These are phyloP conservation scores for Aspergillus sp. DNA, from an alignment of 2,329 filamentous ascomycete genomes.

Conservation along the genomic window DNA sequence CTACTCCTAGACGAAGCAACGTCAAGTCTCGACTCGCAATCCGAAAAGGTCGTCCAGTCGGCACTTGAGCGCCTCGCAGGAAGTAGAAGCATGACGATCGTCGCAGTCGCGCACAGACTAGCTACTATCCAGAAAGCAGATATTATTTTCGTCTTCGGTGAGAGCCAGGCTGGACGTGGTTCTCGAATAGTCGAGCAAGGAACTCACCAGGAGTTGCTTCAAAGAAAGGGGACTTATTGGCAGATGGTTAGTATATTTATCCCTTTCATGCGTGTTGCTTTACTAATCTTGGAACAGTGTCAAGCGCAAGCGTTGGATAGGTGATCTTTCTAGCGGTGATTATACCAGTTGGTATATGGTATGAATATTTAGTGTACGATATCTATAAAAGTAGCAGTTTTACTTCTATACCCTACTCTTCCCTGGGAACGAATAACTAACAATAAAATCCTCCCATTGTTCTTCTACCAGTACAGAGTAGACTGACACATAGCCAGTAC, in stretches of 20 bases:
- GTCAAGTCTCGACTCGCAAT: constrained; percentile 58
- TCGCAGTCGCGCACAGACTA: constrained; percentile 73
- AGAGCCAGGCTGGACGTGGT: constrained; percentile 38
- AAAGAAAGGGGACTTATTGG: constrained; percentile 45
- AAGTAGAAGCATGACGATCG: constrained; percentile 56
- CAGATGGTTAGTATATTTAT: constrained; percentile 44
- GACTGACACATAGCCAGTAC: no score
- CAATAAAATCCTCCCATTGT: no score
- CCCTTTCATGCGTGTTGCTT: neutral
- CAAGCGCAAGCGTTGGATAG: constrained; percentile 25
- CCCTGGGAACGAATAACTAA: no score
- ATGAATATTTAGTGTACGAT: no score
- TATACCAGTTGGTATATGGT: no score
- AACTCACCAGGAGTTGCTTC: constrained; percentile 54
- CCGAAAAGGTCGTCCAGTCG: constrained; percentile 62
- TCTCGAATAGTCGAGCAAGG: constrained; percentile 55
- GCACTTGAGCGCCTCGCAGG: constrained; percentile 61
- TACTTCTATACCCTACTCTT: no score
- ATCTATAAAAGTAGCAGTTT: no score
- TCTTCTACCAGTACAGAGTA: no score
- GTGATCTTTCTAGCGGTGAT: neutral
- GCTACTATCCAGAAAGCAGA: constrained; percentile 75
- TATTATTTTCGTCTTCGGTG: constrained; percentile 72
- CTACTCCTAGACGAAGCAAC: constrained; percentile 59
- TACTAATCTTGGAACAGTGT: constrained; percentile 11